Evolutionary conservation across 2,329 filamentous ascomycete species (phyloP), one percentile per base, ranked within the genome.

Genomic region (Akanthomyces lecanii): DNA sequence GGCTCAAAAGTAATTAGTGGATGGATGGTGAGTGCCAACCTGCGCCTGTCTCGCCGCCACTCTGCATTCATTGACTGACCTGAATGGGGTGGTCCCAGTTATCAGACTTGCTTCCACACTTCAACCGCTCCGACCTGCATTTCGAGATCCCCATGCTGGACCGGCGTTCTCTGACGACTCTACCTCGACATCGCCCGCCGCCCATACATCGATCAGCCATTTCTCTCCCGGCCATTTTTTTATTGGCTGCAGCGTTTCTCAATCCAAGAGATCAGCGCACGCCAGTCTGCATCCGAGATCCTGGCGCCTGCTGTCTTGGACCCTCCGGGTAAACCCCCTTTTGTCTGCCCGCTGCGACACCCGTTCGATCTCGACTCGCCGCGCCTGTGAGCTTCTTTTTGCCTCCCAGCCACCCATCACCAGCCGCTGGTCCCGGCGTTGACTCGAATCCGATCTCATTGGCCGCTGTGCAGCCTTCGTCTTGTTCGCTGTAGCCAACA

Each of bases 61-160:
- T 44, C 48, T 40, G 45, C 40, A 42, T 42, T 61, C 48, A 53
- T 45, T 45, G 48, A 61, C 48, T 54, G 48, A 33, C 38, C 40
- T 61, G 38, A 61, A n/a, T 53, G 38, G 42, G 58, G 25, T 36
- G 21, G 42, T 36, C 25, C 58, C 58, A 54, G 50, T 61, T 36
- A 45, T 61, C 42, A 61, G 36, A 60, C 57, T 16, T 60, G 58
- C 58, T 61, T 61, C 48, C 58, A 61, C 58, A 53, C 50, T 61
- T 53, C 48, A 62, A 36, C 58, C 58, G 33, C 47, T 25, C 48
- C 48, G 36, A 21, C 57, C 57, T 62, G 50, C 58, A 53, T 47
- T 45, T 61, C 40, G 58, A 61, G 58, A 61, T 47, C 56, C 33
- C 42, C 38, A 56, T 62, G 51, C 60, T 62, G 60, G 60, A 21